Conservation (phyloP, 306 rosid species). For the Cajanus cajan region DNA sequence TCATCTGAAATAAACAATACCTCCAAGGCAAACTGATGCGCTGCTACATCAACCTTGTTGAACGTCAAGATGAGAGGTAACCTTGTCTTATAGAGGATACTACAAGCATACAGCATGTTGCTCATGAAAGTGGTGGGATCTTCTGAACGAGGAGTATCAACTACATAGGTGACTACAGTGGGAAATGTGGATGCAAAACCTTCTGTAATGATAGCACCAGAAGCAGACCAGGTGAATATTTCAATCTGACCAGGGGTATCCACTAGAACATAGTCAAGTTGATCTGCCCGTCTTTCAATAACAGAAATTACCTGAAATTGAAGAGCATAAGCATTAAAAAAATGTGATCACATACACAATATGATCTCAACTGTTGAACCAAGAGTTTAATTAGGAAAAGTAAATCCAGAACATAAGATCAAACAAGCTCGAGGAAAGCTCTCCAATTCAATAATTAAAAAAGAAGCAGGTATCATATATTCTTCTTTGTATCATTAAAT, state of each 20-base stretch:
- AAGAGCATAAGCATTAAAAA: not conserved
- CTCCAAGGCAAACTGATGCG: slow-evolving; percentile 91
- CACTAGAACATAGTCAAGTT: slow-evolving; percentile 92
- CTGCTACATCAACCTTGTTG: slow-evolving; percentile 80
- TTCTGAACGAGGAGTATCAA: slow-evolving; percentile 85
- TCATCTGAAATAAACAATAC: slow-evolving; percentile 42
- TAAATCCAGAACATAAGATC: not conserved
- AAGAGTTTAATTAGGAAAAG: not conserved
- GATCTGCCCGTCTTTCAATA: slow-evolving; percentile 83
- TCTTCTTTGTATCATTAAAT: not conserved
- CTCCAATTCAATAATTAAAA: not conserved
- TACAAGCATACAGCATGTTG: slow-evolving; percentile 94
- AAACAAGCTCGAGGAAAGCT: not conserved
- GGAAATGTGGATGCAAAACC: slow-evolving; percentile 99
- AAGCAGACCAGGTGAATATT: slow-evolving; percentile 98
- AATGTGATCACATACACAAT: not conserved
- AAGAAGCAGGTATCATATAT: not conserved
- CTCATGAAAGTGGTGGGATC: slow-evolving; percentile 92
- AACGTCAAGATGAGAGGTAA: slow-evolving; percentile 86
- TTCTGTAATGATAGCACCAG: slow-evolving; percentile 95
- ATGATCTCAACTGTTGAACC: not conserved
- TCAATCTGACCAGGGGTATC: slow-evolving; percentile 98
- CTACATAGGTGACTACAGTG: slow-evolving; percentile 75
- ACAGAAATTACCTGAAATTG: slow-evolving; percentile 70
- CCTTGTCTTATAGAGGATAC: slow-evolving; percentile 90